Evolutionary conservation across 2,329 filamentous ascomycete species (phyloP).

Genomic region (Cordyceps pruinosa): DNA sequence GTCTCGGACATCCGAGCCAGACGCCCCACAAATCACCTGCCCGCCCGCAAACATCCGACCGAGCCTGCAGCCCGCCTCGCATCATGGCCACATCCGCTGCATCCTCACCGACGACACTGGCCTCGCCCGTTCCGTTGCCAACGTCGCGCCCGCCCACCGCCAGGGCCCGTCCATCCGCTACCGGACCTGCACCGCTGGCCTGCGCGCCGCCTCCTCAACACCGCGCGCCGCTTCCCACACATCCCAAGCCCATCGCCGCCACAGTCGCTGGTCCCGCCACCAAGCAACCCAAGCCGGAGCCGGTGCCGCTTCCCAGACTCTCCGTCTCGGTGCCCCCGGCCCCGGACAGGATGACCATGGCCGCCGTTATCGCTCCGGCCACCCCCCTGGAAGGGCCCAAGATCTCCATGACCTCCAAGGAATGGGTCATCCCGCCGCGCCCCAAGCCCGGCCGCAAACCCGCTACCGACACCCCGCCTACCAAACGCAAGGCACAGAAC

Average conservation of each 20-base stretch:
- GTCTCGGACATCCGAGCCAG: conserved; percentile 12
- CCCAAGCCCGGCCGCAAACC: conserved; percentile 91
- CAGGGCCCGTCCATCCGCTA: not conserved
- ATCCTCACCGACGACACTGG: conserved; percentile 16
- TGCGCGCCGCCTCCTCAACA: conserved; percentile 10
- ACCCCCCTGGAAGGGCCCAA: conserved; percentile 37
- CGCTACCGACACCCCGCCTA: conserved; percentile 84
- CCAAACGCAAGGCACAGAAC: conserved; percentile 92
- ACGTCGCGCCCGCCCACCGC: conserved; percentile 10
- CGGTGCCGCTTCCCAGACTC: conserved; percentile 22
- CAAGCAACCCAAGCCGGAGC: conserved; percentile 17
- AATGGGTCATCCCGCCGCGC: conserved; percentile 79
- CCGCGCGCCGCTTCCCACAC: conserved; percentile 25
- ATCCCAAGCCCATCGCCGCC: conserved; percentile 18
- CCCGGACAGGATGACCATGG: conserved; percentile 41
- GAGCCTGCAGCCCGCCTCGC: not conserved
- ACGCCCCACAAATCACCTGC: conserved; percentile 12
- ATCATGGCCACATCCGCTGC: conserved; percentile 13
- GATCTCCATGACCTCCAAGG: conserved; percentile 65
- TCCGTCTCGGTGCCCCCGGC: conserved; percentile 24
- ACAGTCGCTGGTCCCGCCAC: conserved; percentile 20
- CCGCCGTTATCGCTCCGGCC: conserved; percentile 38
- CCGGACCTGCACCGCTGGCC: conserved; percentile 2
- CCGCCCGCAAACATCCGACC: conserved; percentile 12
- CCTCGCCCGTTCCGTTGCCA: conserved; percentile 20